phyloP scores from a whole-genome alignment of 2,329 filamentous ascomycete species.

The Sclerotinia nivalis region DNA sequence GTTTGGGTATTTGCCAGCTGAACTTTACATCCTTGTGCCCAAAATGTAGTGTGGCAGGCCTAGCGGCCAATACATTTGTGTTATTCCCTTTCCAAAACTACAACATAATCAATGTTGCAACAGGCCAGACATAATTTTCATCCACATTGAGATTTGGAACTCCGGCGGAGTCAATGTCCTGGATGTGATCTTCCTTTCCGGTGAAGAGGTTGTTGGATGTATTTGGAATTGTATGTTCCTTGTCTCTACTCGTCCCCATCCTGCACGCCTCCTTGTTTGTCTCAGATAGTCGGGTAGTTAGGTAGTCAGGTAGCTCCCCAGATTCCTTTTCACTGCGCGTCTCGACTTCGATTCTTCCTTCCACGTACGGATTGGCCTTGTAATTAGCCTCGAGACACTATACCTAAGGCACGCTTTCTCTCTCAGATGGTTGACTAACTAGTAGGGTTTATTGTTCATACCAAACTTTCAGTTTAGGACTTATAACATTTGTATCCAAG shows the following conservation, averaged over 20 bases:
- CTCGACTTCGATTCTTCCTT: too few relatives aligned
- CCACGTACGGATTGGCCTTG: too few relatives aligned
- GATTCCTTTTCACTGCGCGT: background rate
- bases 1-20: background rate
- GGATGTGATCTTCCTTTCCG: background rate
- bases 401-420: too few relatives aligned
- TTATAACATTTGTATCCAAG: too few relatives aligned
- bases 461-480: too few relatives aligned
- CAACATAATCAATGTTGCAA: background rate
- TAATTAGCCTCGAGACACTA: too few relatives aligned
- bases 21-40: background rate
- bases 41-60: background rate
- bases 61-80: background rate
- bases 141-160: background rate
- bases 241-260: constrained; percentile 6
- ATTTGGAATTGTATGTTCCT: background rate
- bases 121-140: background rate
- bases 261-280: background rate
- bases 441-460: too few relatives aligned
- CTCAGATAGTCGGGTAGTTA: background rate
- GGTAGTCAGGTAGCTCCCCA: background rate
- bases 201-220: background rate
- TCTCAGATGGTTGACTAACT: too few relatives aligned
- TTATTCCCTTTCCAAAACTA: background rate
- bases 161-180: background rate